These are phyloP conservation scores for Leccinellum rugosiceps DNA, from an alignment of 768 basidiomycete genomes.

Conservation along the genomic window DNA sequence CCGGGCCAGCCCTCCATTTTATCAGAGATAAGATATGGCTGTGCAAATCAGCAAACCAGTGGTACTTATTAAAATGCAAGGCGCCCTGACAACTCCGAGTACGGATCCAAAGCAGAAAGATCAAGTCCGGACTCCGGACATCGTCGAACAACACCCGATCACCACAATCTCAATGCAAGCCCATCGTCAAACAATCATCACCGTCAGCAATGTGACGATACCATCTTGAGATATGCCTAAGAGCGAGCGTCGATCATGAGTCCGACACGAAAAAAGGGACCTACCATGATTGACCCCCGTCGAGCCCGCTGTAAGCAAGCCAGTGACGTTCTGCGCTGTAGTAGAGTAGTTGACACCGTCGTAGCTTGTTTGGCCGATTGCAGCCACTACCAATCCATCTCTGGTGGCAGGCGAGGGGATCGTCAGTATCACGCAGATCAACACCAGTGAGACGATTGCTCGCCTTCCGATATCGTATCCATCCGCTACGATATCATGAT, in stretches of 20 bases:
- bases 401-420: constrained; percentile 20
- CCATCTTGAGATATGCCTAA: constrained; percentile 62
- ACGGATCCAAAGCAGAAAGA: too few species aligned
- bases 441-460: background rate
- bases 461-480: constrained; percentile 49
- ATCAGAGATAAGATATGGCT: too few species aligned
- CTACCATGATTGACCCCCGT: constrained; percentile 51
- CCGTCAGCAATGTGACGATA: constrained; percentile 50
- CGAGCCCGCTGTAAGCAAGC: constrained; percentile 51
- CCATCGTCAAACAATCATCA: constrained; percentile 35
- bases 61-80: too few species aligned
- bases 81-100: too few species aligned
- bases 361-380: constrained; percentile 39
- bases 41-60: too few species aligned
- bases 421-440: background rate
- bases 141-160: too few species aligned
- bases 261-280: background rate
- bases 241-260: background rate
- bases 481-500: constrained; percentile 42
- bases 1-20: too few species aligned
- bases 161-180: too few species aligned
- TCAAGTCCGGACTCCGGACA: too few species aligned
- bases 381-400: constrained; percentile 37
- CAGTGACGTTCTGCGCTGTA: constrained; percentile 42
- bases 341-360: constrained; percentile 48